These are phyloP conservation scores for Fusarium sacchari DNA, from an alignment of 2,329 filamentous ascomycete genomes.

Conservation along the genomic window DNA sequence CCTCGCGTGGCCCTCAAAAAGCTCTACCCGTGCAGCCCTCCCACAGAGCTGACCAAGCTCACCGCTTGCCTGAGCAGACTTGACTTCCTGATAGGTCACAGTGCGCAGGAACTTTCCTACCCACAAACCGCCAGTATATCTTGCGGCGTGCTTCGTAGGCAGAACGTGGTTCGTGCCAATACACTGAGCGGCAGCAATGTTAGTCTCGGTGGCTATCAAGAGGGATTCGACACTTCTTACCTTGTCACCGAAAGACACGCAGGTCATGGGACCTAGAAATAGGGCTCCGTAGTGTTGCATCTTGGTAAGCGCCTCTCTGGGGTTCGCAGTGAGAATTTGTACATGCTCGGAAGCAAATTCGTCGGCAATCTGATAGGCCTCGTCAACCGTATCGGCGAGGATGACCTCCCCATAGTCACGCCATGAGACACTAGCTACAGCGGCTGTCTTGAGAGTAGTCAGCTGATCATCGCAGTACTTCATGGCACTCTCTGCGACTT, in stretches of 20 bases:
- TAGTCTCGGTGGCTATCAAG: fast-evolving
- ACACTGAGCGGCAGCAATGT: not conserved
- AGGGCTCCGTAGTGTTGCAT: not conserved
- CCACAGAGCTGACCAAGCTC: not conserved
- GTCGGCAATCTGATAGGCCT: not conserved
- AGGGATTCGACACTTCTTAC: not conserved
- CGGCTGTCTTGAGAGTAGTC: not conserved
- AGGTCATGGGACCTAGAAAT: not conserved
- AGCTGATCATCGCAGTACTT: not conserved
- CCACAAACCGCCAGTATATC: not conserved
- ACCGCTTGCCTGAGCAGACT: not conserved
- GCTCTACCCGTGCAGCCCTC: not conserved
- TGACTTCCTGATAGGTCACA: not conserved
- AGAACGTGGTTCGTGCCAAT: not conserved
- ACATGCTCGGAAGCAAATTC: constrained; percentile 1
- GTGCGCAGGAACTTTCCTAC: not conserved
- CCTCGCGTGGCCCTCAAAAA: not conserved
- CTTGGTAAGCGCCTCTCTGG: not conserved
- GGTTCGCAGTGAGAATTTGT: not conserved
- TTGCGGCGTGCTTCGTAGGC: not conserved
- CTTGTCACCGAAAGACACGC: not conserved
- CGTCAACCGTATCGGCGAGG: not conserved
- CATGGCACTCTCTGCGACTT: not conserved
- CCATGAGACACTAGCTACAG: not conserved
- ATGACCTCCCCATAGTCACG: not conserved